Evolutionary conservation across 164 flowering plant species (phyloP), one percentile per base, ranked within the genome.

Genomic region (Platanus orientalis): DNA sequence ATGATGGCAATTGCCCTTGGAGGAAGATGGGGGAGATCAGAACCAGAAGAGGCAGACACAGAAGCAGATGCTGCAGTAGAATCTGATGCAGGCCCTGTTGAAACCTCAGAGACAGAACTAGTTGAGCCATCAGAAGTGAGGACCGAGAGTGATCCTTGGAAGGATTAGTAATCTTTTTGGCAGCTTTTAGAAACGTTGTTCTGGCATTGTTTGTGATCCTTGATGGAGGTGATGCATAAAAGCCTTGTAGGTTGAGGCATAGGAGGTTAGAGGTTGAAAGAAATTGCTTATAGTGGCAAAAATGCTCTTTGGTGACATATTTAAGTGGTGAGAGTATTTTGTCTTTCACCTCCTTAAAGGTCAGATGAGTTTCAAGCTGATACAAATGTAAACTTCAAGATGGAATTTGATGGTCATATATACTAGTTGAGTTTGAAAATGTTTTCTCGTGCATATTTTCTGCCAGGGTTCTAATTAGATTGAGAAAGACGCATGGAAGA

Each of bases 1-100:
- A 94, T 91, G 97, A 94, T 94, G 96, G 83, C 89, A 0, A 81
- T 94, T 74, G 97, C 96, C 50, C 78, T 94, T 14, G 95, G 92
- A 39, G 97, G 97, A n/a, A 78, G 83, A 72, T 91, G 99, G 99
- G 99, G 97, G 0, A 73, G 96, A 77, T 45, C 71, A 29, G 92
- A 89, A 42, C 79, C 75, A 11, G 81, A 73, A 13, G 86, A 62
- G 30, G 78, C 57, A 0, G 84, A 71, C 57, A 53, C 69, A 7
- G 69, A 21, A 11, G n/a, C n/a, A 1, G 78, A 58, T 24, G 67
- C 56, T 4, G 66, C 63, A 6, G 67, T 12, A 7, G 79, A 69
- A 30, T 50, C 80, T 7, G 79, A 64, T 17, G 63, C 44, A 1
- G 57, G 54, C 11, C 30, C 70, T 52, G 48, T 58, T 20, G 83